Percentiles rank a stretch among this genome's conserved stretches.
These are phyloP conservation scores for Madurella fahalii DNA, from an alignment of 2,329 filamentous ascomycete genomes.

Conservation along the genomic window DNA sequence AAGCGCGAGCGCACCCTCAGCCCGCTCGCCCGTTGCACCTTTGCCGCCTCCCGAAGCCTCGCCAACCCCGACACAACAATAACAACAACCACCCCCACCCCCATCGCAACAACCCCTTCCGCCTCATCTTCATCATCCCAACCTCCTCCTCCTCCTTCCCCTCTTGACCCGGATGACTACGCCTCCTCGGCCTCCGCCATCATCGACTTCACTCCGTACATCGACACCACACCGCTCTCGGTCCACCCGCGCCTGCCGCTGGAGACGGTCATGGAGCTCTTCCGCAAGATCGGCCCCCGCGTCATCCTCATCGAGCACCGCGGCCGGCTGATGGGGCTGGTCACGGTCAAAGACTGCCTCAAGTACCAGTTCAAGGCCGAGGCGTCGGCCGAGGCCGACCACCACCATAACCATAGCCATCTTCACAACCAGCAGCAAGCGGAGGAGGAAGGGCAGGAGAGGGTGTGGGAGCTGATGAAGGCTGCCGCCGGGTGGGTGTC, in stretches of 20 bases:
- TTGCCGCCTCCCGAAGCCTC: constrained; percentile 47
- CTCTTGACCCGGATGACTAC: constrained; percentile 45
- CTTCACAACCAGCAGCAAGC: constrained; percentile 45
- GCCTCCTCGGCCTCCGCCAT: constrained; percentile 26
- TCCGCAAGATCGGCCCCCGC: constrained; percentile 93
- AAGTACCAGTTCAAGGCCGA: constrained; percentile 98
- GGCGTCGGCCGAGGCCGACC: constrained; percentile 45
- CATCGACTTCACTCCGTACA: constrained; percentile 80
- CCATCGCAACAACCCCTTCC: constrained; percentile 47
- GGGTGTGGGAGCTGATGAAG: constrained; percentile 58
- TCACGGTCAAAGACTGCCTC: constrained; percentile 95
- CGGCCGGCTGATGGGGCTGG: constrained; percentile 75
- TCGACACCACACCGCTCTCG: constrained; percentile 83
- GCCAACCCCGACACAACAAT: constrained; percentile 10
- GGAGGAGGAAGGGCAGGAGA: constrained; percentile 57
- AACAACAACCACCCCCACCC: constrained; percentile 29
- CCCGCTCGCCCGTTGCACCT: constrained; percentile 67
- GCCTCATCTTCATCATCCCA: constrained; percentile 36
- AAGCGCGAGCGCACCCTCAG: constrained; percentile 66
- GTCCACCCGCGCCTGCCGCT: constrained; percentile 87
- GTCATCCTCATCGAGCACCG: constrained; percentile 91
- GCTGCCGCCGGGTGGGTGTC: constrained; percentile 56
- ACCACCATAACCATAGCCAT: constrained; percentile 65
- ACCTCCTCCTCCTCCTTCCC: constrained; percentile 36
- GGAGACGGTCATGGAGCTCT: constrained; percentile 97